These are phyloP conservation scores for Botryotinia globosa DNA, from an alignment of 2,329 filamentous ascomycete species.

Conservation along the genomic window DNA sequence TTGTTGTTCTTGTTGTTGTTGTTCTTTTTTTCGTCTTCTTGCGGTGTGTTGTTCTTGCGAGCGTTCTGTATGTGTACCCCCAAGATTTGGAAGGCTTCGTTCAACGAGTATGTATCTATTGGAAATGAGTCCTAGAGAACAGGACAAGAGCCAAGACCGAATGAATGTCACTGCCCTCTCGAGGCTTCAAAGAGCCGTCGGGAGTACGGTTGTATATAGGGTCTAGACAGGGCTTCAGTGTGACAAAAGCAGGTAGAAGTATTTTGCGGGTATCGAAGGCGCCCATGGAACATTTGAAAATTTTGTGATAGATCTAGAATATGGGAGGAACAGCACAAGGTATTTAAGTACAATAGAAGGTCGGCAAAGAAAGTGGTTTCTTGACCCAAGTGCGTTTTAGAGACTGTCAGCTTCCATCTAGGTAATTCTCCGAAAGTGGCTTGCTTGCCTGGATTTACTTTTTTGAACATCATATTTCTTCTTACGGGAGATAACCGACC, in stretches of 20 bases:
- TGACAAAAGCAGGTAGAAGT: neutral
- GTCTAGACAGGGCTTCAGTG: constrained; percentile 8
- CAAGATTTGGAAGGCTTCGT: neutral
- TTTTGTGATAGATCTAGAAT: constrained; percentile 12
- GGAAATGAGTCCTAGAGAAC: neutral
- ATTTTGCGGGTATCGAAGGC: neutral
- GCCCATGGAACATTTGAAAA: neutral
- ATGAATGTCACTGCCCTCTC: constrained; percentile 19
- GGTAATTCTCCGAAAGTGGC: constrained; percentile 8
- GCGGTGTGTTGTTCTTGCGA: neutral
- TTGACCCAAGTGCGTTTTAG: constrained; percentile 4
- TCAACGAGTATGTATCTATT: neutral
- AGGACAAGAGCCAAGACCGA: neutral
- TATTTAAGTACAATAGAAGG: constrained; percentile 14
- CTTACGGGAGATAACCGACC: neutral
- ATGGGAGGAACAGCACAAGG: neutral
- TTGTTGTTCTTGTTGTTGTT: neutral
- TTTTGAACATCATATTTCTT: neutral
- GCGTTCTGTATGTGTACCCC: neutral
- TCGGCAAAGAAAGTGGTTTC: neutral
- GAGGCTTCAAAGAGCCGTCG: constrained; percentile 12
- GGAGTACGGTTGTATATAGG: constrained; percentile 5
- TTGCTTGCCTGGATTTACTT: constrained; percentile 10
- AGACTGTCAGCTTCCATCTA: constrained; percentile 8
- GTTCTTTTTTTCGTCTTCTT: neutral